Conservation (phyloP, 768 basidiomycete species). For the Fomitopsis pulvina region DNA sequence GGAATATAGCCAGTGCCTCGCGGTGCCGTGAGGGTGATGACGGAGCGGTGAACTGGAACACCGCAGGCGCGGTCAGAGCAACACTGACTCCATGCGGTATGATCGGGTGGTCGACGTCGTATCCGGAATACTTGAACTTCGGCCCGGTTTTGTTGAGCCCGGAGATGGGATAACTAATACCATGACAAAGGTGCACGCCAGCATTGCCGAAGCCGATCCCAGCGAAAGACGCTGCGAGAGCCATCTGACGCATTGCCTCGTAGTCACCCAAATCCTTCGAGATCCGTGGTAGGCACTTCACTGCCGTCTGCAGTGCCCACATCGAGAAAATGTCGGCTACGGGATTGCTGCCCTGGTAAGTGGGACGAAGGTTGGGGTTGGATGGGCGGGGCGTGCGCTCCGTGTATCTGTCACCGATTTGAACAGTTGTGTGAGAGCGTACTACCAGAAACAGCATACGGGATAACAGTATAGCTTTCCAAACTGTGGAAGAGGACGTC, state of each 20-base stretch:
- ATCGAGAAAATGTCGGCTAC: conserved; percentile 94
- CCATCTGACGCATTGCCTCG: conserved; percentile 87
- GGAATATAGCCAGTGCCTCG: conserved; percentile 82
- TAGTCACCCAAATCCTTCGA: conserved; percentile 71
- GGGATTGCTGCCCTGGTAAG: conserved; percentile 91
- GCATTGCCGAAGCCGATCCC: conserved; percentile 96
- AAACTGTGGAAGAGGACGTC: conserved; percentile 96
- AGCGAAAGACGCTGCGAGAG: conserved; percentile 89
- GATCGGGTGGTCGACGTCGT: conserved; percentile 78
- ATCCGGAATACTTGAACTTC: conserved; percentile 88
- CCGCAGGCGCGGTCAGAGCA: conserved; percentile 86
- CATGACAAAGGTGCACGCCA: conserved; percentile 86
- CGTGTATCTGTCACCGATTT: conserved; percentile 52
- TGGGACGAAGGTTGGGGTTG: conserved; percentile 87
- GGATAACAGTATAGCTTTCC: conserved; percentile 92
- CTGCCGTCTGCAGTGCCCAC: conserved; percentile 88
- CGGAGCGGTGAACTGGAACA: conserved; percentile 94
- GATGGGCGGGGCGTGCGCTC: conserved; percentile 84
- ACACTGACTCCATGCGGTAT: conserved; percentile 94
- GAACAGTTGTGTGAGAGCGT: background rate
- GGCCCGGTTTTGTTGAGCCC: conserved; percentile 93
- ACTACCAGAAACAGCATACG: conserved; percentile 39
- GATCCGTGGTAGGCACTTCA: conserved; percentile 83
- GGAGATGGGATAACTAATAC: conserved; percentile 87
- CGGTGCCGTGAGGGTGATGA: conserved; percentile 90